Evolutionary conservation across 2,329 filamentous ascomycete genomes (phyloP).

Genomic region (Pezizomycotina sp.): DNA sequence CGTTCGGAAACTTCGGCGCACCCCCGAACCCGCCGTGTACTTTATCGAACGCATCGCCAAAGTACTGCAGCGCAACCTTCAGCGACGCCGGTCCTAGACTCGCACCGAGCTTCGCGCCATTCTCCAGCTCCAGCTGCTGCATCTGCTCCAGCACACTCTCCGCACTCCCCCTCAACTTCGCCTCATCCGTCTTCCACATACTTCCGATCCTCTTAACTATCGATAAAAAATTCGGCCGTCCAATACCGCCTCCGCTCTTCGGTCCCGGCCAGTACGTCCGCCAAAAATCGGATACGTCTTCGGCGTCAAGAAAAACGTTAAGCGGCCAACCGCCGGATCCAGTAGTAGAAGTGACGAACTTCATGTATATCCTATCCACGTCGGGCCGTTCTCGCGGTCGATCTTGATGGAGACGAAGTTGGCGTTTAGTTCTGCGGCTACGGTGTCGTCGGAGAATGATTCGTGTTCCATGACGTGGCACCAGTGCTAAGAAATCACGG

Average conservation of each 20-base stretch:
- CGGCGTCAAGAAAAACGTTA: conserved; percentile 84
- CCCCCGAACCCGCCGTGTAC: conserved; percentile 66
- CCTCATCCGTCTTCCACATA: conserved; percentile 27
- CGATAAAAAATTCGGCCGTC: conserved; percentile 58
- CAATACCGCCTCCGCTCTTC: conserved; percentile 35
- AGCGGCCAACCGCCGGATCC: conserved; percentile 83
- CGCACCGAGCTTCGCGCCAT: no score
- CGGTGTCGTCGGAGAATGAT: conserved; percentile 66
- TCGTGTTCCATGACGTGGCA: conserved; percentile 85
- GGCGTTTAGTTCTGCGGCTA: conserved; percentile 67
- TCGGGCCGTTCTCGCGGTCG: conserved; percentile 87
- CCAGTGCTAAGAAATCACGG: no score
- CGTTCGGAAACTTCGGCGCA: conserved; percentile 78
- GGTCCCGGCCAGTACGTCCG: conserved; percentile 91
- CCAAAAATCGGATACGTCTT: conserved; percentile 83
- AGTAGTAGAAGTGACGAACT: conserved; percentile 42
- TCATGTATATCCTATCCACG: conserved; percentile 92
- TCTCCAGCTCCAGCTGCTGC: conserved; percentile 77
- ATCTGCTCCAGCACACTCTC: conserved; percentile 43
- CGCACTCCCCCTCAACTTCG: conserved; percentile 21
- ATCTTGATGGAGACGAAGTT: conserved; percentile 82
- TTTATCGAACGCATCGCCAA: conserved; percentile 61
- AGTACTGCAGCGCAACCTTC: conserved; percentile 72
- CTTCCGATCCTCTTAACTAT: conserved; percentile 60
- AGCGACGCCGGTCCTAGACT: no score